These are phyloP conservation scores for Stagonosporopsis tanaceti DNA, from an alignment of 2,329 filamentous ascomycete species.

Conservation along the genomic window DNA sequence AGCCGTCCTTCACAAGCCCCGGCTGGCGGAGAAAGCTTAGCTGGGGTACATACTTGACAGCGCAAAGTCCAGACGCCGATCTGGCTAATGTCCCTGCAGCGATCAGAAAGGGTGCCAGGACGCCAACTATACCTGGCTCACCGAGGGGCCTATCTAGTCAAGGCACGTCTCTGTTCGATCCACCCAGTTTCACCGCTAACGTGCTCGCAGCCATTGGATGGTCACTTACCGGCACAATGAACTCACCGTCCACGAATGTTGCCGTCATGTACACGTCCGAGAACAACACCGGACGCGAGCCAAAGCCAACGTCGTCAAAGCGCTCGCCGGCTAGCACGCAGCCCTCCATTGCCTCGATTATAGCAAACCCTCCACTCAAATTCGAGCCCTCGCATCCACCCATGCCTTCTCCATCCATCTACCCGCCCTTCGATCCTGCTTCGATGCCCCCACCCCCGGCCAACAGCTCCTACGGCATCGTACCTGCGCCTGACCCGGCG, in stretches of 20 bases:
- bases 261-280: conserved; percentile 78
- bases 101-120: conserved; percentile 39
- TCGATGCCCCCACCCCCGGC: conserved; percentile 45
- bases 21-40: conserved; percentile 59
- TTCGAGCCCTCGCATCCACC: conserved; percentile 33
- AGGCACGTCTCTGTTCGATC: conserved; percentile 46
- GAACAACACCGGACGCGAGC: conserved; percentile 35
- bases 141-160: conserved; percentile 60
- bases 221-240: conserved; percentile 87
- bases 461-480: conserved; percentile 30
- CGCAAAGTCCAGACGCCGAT: conserved; percentile 41
- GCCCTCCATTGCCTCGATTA: conserved; percentile 43
- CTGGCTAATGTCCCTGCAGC: conserved; percentile 43
- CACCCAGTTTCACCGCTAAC: conserved; percentile 19
- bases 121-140: conserved; percentile 51
- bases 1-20: conserved; percentile 60
- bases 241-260: conserved; percentile 83
- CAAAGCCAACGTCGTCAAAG: conserved; percentile 29
- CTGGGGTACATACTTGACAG: conserved; percentile 53
- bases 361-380: conserved; percentile 36
- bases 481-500: conserved; percentile 40
- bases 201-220: conserved; percentile 71
- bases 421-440: conserved; percentile 35
- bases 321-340: conserved; percentile 32
- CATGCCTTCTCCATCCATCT: conserved; percentile 34